Base-by-base conservation (phyloP, 148 eudicot genomes). In the Dianthus caryophyllus region DNA sequence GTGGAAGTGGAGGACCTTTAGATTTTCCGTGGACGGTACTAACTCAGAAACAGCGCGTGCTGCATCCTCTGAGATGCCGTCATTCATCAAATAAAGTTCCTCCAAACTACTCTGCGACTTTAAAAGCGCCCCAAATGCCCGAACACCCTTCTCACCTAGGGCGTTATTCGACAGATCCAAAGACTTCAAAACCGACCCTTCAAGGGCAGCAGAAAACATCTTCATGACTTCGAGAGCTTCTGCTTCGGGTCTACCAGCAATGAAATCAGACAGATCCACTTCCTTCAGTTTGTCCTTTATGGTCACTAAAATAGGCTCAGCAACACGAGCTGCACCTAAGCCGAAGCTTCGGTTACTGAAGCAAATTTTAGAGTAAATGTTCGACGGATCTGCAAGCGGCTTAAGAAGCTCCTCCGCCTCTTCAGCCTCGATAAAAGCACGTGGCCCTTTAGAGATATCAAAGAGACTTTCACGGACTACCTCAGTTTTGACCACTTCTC, bases 291-390 rank as follows among this genome's bases (percentile, higher is more conserved):
- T 85, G 64, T 75, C 75, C 80, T 73, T 88, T 12, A 85, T 63
- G 15, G 86, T 72, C 38, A 78, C 69, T 61, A 88, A 75, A 21
- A 83, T 80, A 16, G 88, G 88, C 72, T 73, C 83, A 48, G 83
- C 90, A 67, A 85, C 76, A 72, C 53, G 79, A 17, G 90, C 95
- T 24, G 95, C 95, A 63, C 82, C 86, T 71, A 77, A 60, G 48
- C 90, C 90, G 69, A 88, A 88, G 69, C 95, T 88, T 74, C 88
- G 72, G 60, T 88, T 88, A 71, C 95, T 88, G 65, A 88, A 88
- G 71, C 95, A 88, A 59, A 88, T 88, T 72, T 78, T 83, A 30
- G 62, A 82, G 72, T 79, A 85, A 29, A 51, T 76, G 70, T 74
- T 85, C 18, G 83, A 86, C 5, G 86, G 83, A 66, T 73, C 76